Base-by-base conservation (phyloP, 192 early-diverging fungal genomes). In the Backusella psychrophila region DNA sequence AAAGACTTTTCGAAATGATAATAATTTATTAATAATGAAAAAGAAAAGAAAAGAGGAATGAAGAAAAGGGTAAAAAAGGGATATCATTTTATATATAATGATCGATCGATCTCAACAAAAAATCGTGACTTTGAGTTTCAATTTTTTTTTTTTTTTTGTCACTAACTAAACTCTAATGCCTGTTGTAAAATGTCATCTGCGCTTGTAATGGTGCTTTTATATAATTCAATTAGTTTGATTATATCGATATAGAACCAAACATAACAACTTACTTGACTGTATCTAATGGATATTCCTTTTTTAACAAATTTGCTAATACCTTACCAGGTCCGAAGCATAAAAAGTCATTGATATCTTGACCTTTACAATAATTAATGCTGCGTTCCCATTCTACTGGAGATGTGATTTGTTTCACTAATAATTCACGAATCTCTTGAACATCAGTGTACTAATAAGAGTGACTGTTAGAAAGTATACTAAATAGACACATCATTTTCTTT, bases 311-410 rank as follows among this genome's bases (percentile, higher is more conserved):
- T 21, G 94, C 93, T 46, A 99, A 83, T 12, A 97, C 97, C 44
- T 90, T 90, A 35, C 90, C 92, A 1, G 97, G 96, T 4, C 95
- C 97, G 79, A 96, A 84, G 2, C 90, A 91, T 66, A 97, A 87
- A 89, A 93, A 99, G 75, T 95, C 93, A 66, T 92, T 83, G 44
- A 96, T 89, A 73, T 90, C 92, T 72, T 91, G 91, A 39, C 91
- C 86, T 71, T 94, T 94, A 66, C 93, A 90, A 75, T 90, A 94
- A 69, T 89, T 86, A 73, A 96, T 91, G 66, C 93, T 94, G 53
- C 91, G 87, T 42, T 94, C 91, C 97, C 97, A 99, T 69, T 95
- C 90, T 9, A 97, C 94, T 2, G 96, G 94, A 12, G 89, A 84
- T 71, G 92, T 94, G 6, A 96, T 92, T 78, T 97, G 96, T 72